Evolutionary conservation across 306 rosid genomes (phyloP).

Genomic region (Citrullus mucosospermus): DNA sequence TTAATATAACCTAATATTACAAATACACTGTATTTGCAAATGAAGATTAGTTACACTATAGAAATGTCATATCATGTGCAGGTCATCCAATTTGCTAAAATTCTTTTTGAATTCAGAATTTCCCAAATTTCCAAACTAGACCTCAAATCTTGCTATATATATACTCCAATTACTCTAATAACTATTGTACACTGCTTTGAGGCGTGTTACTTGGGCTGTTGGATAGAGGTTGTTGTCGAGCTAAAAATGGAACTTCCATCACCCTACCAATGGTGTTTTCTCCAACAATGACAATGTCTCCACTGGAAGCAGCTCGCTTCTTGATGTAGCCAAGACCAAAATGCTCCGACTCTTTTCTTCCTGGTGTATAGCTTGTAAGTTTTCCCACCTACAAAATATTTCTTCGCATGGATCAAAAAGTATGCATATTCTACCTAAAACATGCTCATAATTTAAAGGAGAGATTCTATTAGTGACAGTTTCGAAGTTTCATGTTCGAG

Average conservation of each 20-base stretch:
- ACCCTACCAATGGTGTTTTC: constrained; percentile 47
- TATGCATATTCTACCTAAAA: neutral
- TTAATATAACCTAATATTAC: no score
- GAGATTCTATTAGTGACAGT: neutral
- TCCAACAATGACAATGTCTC: constrained; percentile 52
- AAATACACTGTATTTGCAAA: no score
- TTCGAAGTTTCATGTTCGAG: neutral
- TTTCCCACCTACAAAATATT: constrained; percentile 60
- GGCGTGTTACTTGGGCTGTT: neutral
- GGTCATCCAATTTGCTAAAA: no score
- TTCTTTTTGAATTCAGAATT: no score
- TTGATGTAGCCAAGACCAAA: constrained; percentile 81
- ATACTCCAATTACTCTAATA: neutral
- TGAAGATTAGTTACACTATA: no score
- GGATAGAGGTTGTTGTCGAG: constrained; percentile 35
- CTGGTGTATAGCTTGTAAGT: constrained; percentile 68
- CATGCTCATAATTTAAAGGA: neutral
- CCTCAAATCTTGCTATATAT: no score
- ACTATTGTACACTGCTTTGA: neutral
- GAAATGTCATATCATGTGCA: no score
- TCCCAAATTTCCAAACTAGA: no score
- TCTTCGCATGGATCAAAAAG: neutral
- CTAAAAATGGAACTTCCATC: constrained; percentile 65
- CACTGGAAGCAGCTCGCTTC: constrained; percentile 55
- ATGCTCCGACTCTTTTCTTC: constrained; percentile 52